phyloP scores from a whole-genome alignment of 306 rosid genomes.

The Casuarina glauca region DNA sequence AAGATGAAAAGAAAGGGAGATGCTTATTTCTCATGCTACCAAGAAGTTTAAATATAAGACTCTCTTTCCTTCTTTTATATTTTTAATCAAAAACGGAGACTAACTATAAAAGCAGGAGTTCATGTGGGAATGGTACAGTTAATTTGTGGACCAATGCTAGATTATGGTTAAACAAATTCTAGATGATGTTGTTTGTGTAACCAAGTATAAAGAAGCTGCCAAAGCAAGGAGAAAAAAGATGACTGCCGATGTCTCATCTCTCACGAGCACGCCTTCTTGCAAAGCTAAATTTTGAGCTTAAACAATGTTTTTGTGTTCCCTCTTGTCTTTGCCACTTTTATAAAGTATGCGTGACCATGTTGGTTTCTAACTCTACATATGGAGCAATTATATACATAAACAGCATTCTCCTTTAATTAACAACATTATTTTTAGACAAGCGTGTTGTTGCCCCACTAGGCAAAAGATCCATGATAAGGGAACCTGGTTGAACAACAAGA shows the following conservation, averaged over 20 bases:
- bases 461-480: constrained; percentile 29
- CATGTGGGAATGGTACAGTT: not conserved
- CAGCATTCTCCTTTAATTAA: constrained; percentile 30
- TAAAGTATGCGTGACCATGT: constrained; percentile 59
- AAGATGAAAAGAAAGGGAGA: not conserved
- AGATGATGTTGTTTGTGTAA: not conserved
- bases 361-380: constrained; percentile 70
- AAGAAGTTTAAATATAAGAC: not conserved
- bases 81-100: not conserved
- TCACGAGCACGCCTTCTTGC: constrained; percentile 52
- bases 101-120: not conserved
- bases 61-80: not conserved
- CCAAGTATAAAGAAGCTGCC: constrained; percentile 43
- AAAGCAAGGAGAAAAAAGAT: constrained; percentile 42
- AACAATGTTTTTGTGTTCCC: constrained; percentile 55
- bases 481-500: constrained; percentile 24
- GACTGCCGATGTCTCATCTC: constrained; percentile 49
- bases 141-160: not conserved
- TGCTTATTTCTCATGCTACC: not conserved
- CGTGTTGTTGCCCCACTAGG: constrained; percentile 32
- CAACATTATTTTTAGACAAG: constrained; percentile 34
- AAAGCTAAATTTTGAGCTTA: constrained; percentile 26
- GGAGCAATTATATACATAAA: constrained; percentile 10
- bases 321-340: constrained; percentile 34
- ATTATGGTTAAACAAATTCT: not conserved